Percentiles rank a stretch among this genome's conserved stretches.
phyloP scores from a whole-genome alignment of 129 eudicot species.

The Tagetes erecta region DNA sequence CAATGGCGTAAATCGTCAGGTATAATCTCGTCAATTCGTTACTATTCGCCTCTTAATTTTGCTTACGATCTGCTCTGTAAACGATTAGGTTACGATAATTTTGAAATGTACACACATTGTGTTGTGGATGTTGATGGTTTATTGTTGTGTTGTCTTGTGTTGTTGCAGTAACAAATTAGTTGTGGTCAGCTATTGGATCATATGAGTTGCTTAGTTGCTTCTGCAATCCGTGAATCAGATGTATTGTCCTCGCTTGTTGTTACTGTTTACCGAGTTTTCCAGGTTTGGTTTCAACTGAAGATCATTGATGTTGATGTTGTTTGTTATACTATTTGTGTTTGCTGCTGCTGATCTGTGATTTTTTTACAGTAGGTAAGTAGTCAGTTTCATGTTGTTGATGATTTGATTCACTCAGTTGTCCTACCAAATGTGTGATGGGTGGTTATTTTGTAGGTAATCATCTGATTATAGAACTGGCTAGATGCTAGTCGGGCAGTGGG shows the following conservation, averaged over 20 bases:
- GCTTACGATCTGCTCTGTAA: constrained; percentile 8
- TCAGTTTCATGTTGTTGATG: neutral
- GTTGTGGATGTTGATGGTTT: constrained; percentile 19
- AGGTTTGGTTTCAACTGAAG: constrained; percentile 32
- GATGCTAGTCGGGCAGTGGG: too few relatives aligned
- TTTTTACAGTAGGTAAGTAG: neutral
- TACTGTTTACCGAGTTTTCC: constrained; percentile 28
- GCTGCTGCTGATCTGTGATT: constrained; percentile 17
- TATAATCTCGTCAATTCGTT: constrained; percentile 7
- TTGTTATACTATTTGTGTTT: constrained; percentile 23
- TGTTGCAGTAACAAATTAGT: constrained; percentile 28
- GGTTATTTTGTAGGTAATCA: neutral
- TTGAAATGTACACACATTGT: neutral
- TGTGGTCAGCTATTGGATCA: constrained; percentile 38
- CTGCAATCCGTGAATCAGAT: constrained; percentile 43
- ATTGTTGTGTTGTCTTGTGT: neutral
- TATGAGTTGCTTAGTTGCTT: constrained; percentile 48
- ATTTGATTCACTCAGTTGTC: neutral
- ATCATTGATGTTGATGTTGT: constrained; percentile 24
- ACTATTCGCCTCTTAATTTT: neutral
- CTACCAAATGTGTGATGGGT: too few relatives aligned
- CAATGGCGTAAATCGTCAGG: constrained; percentile 43
- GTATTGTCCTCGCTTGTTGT: constrained; percentile 37
- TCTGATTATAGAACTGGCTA: neutral
- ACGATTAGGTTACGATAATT: neutral